Percentiles rank a stretch among this genome's conserved stretches.
Evolutionary conservation across 345 rosid genomes (phyloP).

Genomic region (Iberis pinnata): DNA sequence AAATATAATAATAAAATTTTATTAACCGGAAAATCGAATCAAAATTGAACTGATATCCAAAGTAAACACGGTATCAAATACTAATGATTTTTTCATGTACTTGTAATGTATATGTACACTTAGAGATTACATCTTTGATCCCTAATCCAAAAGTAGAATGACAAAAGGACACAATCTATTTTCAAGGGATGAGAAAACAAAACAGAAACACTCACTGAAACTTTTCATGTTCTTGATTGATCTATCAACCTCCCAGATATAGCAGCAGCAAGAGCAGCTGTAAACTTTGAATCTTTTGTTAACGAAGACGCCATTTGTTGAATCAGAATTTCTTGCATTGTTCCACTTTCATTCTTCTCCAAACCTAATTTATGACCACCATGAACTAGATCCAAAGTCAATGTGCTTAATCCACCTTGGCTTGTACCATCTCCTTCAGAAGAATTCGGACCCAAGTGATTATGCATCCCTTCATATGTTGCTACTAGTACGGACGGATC

Average conservation of each 20-base stretch:
- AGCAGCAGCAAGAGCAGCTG: slow-evolving; percentile 71
- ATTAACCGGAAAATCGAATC: no score
- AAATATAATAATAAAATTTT: no score
- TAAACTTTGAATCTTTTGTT: slow-evolving; percentile 69
- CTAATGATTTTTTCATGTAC: no score
- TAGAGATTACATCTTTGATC: no score
- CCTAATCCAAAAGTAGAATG: no score
- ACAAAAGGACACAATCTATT: no score
- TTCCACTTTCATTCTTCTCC: slow-evolving; percentile 33
- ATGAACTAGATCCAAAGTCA: slow-evolving; percentile 34
- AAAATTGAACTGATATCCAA: no score
- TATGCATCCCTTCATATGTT: slow-evolving; percentile 89
- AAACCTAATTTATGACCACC: slow-evolving; percentile 20
- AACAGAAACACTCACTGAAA: neutral
- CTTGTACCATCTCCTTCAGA: slow-evolving; percentile 36
- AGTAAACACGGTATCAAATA: no score
- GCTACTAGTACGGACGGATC: slow-evolving; percentile 64
- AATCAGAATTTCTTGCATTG: slow-evolving; percentile 44
- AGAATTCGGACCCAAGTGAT: slow-evolving; percentile 34
- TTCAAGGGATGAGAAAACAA: no score
- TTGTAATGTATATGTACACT: no score
- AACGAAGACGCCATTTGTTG: slow-evolving; percentile 77
- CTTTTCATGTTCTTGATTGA: slow-evolving; percentile 28
- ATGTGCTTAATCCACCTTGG: slow-evolving; percentile 17
- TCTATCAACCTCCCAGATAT: slow-evolving; percentile 59